Percentiles rank a stretch among this genome's conserved stretches.
Evolutionary conservation across 805 yeast species (phyloP).

Genomic region (Wickerhamomyces mucosus): DNA sequence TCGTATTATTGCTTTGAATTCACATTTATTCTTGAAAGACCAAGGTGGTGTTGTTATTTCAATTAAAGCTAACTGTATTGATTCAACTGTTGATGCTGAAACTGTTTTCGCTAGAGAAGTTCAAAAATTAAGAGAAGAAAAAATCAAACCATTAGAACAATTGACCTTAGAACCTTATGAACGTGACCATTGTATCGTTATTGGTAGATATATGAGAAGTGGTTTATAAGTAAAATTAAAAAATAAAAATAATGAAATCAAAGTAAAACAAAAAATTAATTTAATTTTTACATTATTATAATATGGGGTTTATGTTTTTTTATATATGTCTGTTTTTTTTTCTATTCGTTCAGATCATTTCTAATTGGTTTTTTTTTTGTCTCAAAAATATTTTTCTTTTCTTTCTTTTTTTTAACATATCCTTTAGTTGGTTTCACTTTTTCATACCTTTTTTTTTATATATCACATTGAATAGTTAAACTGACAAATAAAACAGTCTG

Average conservation of each 20-base stretch:
- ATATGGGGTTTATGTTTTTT: too few species aligned
- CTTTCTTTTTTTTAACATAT: too few species aligned
- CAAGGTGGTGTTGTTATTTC: slow-evolving; percentile 98
- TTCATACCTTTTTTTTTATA: too few species aligned
- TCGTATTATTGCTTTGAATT: slow-evolving; percentile 96
- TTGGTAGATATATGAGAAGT: slow-evolving; percentile 93
- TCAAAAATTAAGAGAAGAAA: slow-evolving; percentile 97
- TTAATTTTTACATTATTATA: slow-evolving; percentile 5
- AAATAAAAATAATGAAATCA: not conserved
- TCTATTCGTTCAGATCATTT: too few species aligned
- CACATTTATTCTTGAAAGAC: slow-evolving; percentile 96
- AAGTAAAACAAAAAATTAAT: not conserved
- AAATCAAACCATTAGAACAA: slow-evolving; percentile 97
- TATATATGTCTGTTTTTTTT: too few species aligned
- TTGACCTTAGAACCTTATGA: slow-evolving; percentile 98
- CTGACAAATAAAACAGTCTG: too few species aligned
- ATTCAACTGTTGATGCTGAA: slow-evolving; percentile 98
- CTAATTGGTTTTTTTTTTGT: too few species aligned
- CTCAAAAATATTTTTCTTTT: too few species aligned
- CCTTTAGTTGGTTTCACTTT: not conserved
- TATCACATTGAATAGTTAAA: too few species aligned
- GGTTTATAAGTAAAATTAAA: slow-evolving; percentile 33
- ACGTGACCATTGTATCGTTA: slow-evolving; percentile 99
- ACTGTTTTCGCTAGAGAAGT: slow-evolving; percentile 99
- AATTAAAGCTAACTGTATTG: slow-evolving; percentile 99